A percentile compares a stretch with the other conserved stretches of the same genome.
Conservation (phyloP, 1,139 yeast species). For the Lizanozyma gosingica region DNA sequence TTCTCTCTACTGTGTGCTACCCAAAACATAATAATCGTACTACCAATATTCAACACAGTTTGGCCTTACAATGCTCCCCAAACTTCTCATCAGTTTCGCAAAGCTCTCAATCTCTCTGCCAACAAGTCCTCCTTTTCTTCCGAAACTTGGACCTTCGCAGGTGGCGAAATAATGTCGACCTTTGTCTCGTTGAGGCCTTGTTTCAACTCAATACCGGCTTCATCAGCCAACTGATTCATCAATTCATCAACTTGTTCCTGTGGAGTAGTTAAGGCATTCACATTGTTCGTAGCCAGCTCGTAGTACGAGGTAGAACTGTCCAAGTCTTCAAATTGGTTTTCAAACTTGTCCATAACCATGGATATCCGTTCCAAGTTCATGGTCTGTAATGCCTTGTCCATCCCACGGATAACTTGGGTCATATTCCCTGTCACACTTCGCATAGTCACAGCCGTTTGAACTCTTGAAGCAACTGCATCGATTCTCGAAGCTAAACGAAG, state of each 20-base stretch:
- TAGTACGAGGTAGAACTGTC: constrained; percentile 92
- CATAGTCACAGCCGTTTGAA: constrained; percentile 98
- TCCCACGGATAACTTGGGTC: constrained; percentile 87
- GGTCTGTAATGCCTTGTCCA: constrained; percentile 93
- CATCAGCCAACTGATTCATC: constrained; percentile 93
- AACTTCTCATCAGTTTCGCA: constrained; percentile 31
- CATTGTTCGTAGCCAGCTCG: constrained; percentile 81
- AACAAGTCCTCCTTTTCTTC: constrained; percentile 83
- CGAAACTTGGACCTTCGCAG: constrained; percentile 29
- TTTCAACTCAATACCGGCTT: constrained; percentile 89
- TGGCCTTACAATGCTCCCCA: too few relatives aligned
- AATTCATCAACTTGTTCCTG: constrained; percentile 92
- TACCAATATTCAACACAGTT: too few relatives aligned
- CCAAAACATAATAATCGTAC: too few relatives aligned
- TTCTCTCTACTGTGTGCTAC: too few relatives aligned
- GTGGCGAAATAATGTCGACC: constrained; percentile 33
- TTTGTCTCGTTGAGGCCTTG: constrained; percentile 62
- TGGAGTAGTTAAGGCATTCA: constrained; percentile 84
- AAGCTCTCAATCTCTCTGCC: constrained; percentile 81
- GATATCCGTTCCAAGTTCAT: constrained; percentile 93
- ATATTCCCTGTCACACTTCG: constrained; percentile 87
- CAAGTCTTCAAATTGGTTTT: constrained; percentile 88
- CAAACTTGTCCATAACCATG: constrained; percentile 95
- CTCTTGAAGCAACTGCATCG: constrained; percentile 93
- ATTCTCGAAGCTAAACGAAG: constrained; percentile 80